Evolutionary conservation across 2,329 filamentous ascomycete species (phyloP).

Genomic region (Colletotrichum coccodes): DNA sequence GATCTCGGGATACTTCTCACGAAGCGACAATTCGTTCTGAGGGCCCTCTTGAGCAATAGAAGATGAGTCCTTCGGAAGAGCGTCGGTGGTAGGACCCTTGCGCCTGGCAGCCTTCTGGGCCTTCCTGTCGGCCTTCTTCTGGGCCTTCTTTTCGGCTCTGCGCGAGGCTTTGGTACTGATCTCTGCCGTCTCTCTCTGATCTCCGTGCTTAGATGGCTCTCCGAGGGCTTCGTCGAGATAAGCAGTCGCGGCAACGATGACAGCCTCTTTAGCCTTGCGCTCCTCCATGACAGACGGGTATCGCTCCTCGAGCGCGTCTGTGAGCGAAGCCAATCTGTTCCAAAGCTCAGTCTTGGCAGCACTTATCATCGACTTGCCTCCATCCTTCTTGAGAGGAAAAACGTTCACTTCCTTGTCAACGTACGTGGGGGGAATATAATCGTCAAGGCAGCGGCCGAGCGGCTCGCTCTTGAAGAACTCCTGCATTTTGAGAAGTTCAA

Average conservation of each 20-base stretch:
- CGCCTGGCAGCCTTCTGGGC: conserved; percentile 5
- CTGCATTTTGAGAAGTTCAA: conserved; percentile 28
- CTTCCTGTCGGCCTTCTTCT: conserved; percentile 26
- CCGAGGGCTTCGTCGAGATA: neutral
- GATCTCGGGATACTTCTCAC: conserved; percentile 18
- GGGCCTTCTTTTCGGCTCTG: conserved; percentile 20
- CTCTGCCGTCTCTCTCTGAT: neutral
- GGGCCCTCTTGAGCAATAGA: neutral
- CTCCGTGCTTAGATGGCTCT: neutral
- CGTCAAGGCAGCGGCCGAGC: conserved; percentile 21
- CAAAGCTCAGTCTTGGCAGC: conserved; percentile 20
- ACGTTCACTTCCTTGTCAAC: conserved; percentile 8
- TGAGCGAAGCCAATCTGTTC: conserved; percentile 10
- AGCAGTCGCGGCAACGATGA: neutral
- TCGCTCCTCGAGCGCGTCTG: conserved; percentile 8
- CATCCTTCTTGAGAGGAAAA: conserved; percentile 9
- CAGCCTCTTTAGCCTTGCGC: conserved; percentile 8
- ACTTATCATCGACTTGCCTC: conserved; percentile 16
- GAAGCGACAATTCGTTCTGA: neutral
- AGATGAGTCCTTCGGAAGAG: neutral
- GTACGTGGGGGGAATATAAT: conserved; percentile 14
- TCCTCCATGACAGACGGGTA: conserved; percentile 23
- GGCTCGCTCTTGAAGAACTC: conserved; percentile 18
- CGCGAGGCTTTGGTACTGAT: conserved; percentile 11
- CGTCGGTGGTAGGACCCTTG: neutral